Conservation (phyloP, 2,329 filamentous ascomycete species). For the Coleophoma crateriformis region DNA sequence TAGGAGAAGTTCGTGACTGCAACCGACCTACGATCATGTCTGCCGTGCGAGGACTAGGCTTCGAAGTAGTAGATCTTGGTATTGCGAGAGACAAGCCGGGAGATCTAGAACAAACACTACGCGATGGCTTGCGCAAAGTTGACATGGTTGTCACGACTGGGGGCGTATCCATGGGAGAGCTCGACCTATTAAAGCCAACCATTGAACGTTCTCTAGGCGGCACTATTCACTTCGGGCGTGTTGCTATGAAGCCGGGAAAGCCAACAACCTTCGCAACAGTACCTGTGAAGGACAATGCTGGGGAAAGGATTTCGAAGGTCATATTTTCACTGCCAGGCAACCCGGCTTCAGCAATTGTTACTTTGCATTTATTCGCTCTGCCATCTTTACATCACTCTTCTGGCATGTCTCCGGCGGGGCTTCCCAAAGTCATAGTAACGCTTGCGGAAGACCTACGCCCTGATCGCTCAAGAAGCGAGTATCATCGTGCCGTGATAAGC, state of each 20-base stretch:
- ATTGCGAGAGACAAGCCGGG: slow-evolving; percentile 73
- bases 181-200: slow-evolving; percentile 93
- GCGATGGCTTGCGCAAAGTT: slow-evolving; percentile 65
- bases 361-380: slow-evolving; percentile 89
- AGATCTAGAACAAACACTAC: slow-evolving; percentile 70
- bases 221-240: slow-evolving; percentile 92
- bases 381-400: slow-evolving; percentile 75
- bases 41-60: slow-evolving; percentile 69
- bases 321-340: slow-evolving; percentile 93
- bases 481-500: slow-evolving; percentile 76
- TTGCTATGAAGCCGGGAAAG: slow-evolving; percentile 97
- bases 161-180: slow-evolving; percentile 95
- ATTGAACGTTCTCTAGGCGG: slow-evolving; percentile 86
- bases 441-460: slow-evolving; percentile 68
- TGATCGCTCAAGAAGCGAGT: slow-evolving; percentile 77
- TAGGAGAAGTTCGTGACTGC: slow-evolving; percentile 88
- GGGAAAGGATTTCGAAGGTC: slow-evolving; percentile 56
- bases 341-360: slow-evolving; percentile 87
- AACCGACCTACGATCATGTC: slow-evolving; percentile 86
- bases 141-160: slow-evolving; percentile 89
- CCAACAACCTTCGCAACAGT: slow-evolving; percentile 95
- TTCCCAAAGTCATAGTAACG: slow-evolving; percentile 66
- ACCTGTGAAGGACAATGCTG: slow-evolving; percentile 54
- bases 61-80: slow-evolving; percentile 75
- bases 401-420: slow-evolving; percentile 61